Evolutionary conservation across 225 moss, liverwort and hornwort genomes (phyloP).

Genomic region (Bryoerythrophyllum caledonicum): DNA sequence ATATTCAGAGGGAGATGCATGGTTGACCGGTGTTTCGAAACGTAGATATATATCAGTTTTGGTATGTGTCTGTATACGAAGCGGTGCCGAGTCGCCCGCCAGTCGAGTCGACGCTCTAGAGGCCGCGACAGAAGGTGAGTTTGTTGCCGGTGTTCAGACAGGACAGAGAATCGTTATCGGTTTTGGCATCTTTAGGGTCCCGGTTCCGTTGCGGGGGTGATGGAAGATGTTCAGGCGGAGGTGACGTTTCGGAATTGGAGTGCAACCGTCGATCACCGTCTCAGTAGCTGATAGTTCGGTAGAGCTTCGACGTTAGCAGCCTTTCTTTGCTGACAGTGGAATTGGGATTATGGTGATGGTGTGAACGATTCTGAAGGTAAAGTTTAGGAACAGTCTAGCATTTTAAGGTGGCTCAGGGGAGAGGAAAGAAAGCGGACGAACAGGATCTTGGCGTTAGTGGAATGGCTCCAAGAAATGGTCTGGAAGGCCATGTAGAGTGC

Average conservation of each 20-base stretch:
- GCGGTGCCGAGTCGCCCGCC: too few species aligned
- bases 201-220: too few species aligned
- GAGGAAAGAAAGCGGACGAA: neutral
- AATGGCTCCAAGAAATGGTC: neutral
- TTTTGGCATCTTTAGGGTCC: neutral
- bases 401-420: neutral
- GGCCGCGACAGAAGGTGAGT: constrained; percentile 37
- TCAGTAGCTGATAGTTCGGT: neutral
- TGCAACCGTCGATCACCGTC: neutral
- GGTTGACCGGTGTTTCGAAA: too few species aligned
- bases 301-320: neutral
- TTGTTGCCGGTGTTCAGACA: constrained; percentile 3
- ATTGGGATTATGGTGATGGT: neutral
- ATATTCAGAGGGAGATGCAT: too few species aligned
- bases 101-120: constrained; percentile 28
- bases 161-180: neutral
- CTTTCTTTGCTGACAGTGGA: neutral
- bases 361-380: neutral
- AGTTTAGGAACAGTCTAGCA: neutral
- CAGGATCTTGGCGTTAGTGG: neutral
- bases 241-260: neutral
- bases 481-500: neutral
- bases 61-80: constrained; percentile 42
- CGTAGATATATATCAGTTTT: neutral
- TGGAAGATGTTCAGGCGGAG: neutral